Percentiles rank a stretch among this genome's conserved stretches.
Evolutionary conservation across 441 rosid species (phyloP).

Genomic region (Isatis lusitanica): DNA sequence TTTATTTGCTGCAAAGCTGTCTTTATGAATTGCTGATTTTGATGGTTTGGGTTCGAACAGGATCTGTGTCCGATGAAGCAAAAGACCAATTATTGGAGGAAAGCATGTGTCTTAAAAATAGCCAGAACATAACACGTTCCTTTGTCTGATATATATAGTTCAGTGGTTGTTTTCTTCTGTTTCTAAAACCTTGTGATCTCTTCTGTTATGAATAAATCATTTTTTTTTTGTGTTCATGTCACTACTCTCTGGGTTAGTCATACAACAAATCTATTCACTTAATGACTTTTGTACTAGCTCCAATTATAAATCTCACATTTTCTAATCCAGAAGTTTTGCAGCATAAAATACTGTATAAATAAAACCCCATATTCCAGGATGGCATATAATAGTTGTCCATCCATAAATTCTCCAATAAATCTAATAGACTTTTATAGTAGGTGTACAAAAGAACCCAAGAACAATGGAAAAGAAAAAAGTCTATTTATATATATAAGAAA

Average conservation of each 20-base stretch:
- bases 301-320: too few species aligned
- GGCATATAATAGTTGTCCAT: neutral
- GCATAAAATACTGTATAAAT: neutral
- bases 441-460: slow-evolving; percentile 23
- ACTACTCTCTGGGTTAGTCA: neutral
- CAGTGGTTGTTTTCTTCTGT: slow-evolving; percentile 25
- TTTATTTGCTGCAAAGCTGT: too few species aligned
- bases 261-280: neutral
- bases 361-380: too few species aligned
- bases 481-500: neutral
- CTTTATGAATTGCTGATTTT: too few species aligned
- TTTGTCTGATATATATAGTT: slow-evolving; percentile 28
- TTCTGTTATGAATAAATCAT: slow-evolving; percentile 30
- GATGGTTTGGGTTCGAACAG: slow-evolving; percentile 12
- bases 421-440: slow-evolving; percentile 3
- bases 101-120: slow-evolving; percentile 10
- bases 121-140: slow-evolving; percentile 30
- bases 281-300: too few species aligned
- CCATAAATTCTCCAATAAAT: slow-evolving; percentile 3
- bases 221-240: slow-evolving; percentile 13
- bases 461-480: neutral
- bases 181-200: slow-evolving; percentile 28
- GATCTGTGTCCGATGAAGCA: slow-evolving; percentile 17
- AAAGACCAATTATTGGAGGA: slow-evolving; percentile 16
- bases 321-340: neutral